phyloP scores from a whole-genome alignment of 2,329 filamentous ascomycete species.

The Furcasterigmium sp. region DNA sequence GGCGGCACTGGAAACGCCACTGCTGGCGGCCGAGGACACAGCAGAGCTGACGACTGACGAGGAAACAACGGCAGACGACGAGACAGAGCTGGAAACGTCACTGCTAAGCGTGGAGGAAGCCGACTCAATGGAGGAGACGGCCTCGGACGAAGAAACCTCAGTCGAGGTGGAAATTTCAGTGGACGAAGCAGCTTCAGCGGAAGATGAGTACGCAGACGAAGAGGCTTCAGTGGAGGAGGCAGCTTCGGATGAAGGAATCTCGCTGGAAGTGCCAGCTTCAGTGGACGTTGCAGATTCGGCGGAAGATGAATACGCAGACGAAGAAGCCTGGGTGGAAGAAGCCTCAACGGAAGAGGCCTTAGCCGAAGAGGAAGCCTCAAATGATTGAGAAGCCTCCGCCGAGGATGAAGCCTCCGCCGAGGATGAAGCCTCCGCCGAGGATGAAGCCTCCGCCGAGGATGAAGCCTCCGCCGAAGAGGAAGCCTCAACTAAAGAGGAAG shows the following conservation, averaged over 20 bases:
- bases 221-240: background rate
- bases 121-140: background rate
- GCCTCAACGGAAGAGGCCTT: constrained; percentile 15
- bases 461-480: background rate
- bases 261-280: too few species aligned
- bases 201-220: background rate
- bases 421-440: background rate
- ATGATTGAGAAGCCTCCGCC: background rate
- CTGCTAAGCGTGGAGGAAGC: too few species aligned
- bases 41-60: background rate
- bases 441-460: background rate
- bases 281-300: too few species aligned
- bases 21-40: background rate
- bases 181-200: constrained; percentile 3
- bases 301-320: too few species aligned
- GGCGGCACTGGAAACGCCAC: background rate
- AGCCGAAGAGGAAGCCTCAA: background rate
- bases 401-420: background rate
- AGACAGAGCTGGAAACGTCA: background rate
- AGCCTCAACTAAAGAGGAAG: background rate
- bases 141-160: background rate
- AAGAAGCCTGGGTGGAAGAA: constrained; percentile 20
- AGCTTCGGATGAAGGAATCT: background rate
- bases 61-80: constrained; percentile 1
- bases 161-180: background rate